These are phyloP conservation scores for Meyerozyma carpophila DNA, from an alignment of 1,139 yeast species.

Conservation along the genomic window DNA sequence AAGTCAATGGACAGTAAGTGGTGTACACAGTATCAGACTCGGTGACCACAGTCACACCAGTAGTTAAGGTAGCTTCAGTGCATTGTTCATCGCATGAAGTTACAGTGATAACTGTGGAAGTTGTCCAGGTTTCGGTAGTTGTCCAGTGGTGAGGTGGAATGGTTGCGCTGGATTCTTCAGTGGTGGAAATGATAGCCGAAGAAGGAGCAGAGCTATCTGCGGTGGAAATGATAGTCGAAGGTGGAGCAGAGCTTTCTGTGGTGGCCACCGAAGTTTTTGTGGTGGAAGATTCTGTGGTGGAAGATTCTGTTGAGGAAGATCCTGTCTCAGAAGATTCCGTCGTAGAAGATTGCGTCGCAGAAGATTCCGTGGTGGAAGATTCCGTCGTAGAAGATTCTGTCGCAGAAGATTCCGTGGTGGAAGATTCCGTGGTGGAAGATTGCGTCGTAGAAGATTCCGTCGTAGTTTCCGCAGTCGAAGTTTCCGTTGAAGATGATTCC, in stretches of 20 bases:
- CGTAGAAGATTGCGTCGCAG: no score
- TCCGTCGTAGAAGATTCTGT: no score
- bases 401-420: background rate
- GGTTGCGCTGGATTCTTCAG: background rate
- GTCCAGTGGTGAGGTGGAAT: constrained; percentile 4
- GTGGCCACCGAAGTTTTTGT: no score
- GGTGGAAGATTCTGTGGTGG: background rate
- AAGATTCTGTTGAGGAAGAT: background rate
- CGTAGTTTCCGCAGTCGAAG: no score
- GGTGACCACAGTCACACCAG: constrained; percentile 9
- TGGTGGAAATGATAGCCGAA: background rate
- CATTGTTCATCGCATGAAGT: constrained; percentile 14
- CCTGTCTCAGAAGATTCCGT: no score
- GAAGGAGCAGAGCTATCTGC: background rate
- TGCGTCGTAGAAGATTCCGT: no score
- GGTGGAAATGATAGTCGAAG: no score
- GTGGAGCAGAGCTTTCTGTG: no score
- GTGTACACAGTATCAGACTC: constrained; percentile 8
- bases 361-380: no score
- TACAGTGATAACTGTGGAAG: constrained; percentile 10
- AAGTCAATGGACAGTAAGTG: constrained; percentile 12
- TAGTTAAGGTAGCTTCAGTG: constrained; percentile 6
- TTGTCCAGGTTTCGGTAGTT: constrained; percentile 1
- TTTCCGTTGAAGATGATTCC: no score
- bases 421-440: background rate